Evolutionary conservation across 768 basidiomycete genomes (phyloP).

Genomic region (Mrakia frigida): DNA sequence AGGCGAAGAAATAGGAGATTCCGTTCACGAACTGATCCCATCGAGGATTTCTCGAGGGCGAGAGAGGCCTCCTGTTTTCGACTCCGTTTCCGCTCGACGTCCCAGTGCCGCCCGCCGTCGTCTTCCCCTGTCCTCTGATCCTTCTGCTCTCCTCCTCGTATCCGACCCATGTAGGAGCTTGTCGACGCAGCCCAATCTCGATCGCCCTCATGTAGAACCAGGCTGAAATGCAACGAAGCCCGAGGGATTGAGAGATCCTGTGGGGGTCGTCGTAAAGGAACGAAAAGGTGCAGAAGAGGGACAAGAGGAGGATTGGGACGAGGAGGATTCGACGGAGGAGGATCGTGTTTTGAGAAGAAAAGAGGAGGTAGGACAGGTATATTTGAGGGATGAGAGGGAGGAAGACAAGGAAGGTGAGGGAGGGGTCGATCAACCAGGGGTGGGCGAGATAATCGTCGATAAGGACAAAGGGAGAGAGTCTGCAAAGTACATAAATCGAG

Average conservation of each 20-base stretch:
- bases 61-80: background rate
- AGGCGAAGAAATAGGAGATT: background rate
- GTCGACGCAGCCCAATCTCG: background rate
- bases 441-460: background rate
- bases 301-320: background rate
- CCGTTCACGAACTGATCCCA: background rate
- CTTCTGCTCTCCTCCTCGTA: background rate
- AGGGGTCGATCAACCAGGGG: background rate
- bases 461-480: background rate
- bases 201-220: background rate
- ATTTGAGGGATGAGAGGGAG: background rate
- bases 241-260: background rate
- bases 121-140: background rate
- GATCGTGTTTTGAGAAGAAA: background rate
- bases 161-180: background rate
- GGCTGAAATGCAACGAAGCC: background rate
- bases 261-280: background rate
- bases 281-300: background rate
- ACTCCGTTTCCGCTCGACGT: background rate
- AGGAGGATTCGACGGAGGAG: background rate
- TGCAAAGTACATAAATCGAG: background rate
- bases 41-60: background rate
- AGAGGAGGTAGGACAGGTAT: conserved; percentile 4
- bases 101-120: too few species aligned
- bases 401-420: background rate